Evolutionary conservation across 208 protist species (phyloP).

Genomic region (Trichomonas tenax): DNA sequence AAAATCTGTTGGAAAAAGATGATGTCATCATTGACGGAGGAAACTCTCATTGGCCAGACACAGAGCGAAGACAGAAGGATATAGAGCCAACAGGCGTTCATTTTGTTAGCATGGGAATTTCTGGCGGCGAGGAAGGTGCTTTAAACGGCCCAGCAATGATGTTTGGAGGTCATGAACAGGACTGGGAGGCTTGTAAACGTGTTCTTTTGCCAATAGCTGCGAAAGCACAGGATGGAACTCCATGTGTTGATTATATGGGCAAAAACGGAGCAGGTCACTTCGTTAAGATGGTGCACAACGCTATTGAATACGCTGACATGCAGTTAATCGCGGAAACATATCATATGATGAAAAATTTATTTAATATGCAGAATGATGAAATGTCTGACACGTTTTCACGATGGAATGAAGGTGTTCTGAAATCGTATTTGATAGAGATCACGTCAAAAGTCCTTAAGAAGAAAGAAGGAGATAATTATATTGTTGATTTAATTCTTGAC

Average conservation of each 20-base stretch:
- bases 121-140: constrained; percentile 92
- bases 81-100: constrained; percentile 61
- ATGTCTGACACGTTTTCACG: constrained; percentile 65
- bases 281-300: constrained; percentile 95
- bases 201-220: constrained; percentile 82
- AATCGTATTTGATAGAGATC: constrained; percentile 94
- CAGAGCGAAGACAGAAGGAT: constrained; percentile 60
- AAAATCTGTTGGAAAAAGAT: constrained; percentile 38
- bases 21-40: constrained; percentile 86
- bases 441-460: constrained; percentile 72
- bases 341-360: constrained; percentile 63
- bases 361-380: constrained; percentile 66
- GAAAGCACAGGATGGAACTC: constrained; percentile 51
- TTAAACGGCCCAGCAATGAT: constrained; percentile 91
- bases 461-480: constrained; percentile 59
- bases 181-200: constrained; percentile 67
- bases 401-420: constrained; percentile 76
- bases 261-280: constrained; percentile 82
- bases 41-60: constrained; percentile 80
- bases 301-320: constrained; percentile 97
- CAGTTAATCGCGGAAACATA: constrained; percentile 84
- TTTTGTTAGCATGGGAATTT: constrained; percentile 82
- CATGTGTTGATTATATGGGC: constrained; percentile 66
- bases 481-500: constrained; percentile 83
- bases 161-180: constrained; percentile 72